A percentile compares a stretch with the other conserved stretches of the same genome.
These are phyloP conservation scores for Yamadazyma mexicana DNA, from an alignment of 1,139 yeast genomes.

Conservation along the genomic window DNA sequence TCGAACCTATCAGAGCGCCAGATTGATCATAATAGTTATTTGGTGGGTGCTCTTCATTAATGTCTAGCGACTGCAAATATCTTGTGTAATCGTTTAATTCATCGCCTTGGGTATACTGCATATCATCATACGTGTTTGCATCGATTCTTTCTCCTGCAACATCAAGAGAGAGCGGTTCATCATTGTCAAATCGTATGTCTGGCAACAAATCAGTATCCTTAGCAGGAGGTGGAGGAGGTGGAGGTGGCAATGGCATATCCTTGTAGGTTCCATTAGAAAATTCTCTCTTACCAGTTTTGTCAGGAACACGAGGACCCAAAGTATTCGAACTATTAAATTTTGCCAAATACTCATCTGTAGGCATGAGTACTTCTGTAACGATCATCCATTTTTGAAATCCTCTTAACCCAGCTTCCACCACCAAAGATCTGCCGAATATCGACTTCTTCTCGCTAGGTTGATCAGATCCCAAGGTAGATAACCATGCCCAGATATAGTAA, in stretches of 20 bases:
- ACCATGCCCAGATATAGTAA: slow-evolving; percentile 90
- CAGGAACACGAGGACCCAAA: slow-evolving; percentile 14
- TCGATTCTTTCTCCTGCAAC: slow-evolving; percentile 10
- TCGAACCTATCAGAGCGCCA: slow-evolving; percentile 3
- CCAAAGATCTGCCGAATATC: slow-evolving; percentile 77
- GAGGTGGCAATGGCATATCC: slow-evolving; percentile 35
- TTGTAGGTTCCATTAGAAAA: slow-evolving; percentile 22
- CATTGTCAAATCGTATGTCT: slow-evolving; percentile 17
- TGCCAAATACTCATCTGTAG: slow-evolving; percentile 39
- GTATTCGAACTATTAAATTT: slow-evolving; percentile 18
- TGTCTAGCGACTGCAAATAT: slow-evolving; percentile 14
- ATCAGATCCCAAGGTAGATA: slow-evolving; percentile 74
- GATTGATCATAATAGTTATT: slow-evolving; percentile 1
- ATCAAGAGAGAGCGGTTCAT: slow-evolving; percentile 11
- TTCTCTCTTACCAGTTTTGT: slow-evolving; percentile 14
- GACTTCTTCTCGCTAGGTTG: slow-evolving; percentile 65
- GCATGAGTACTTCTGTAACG: slow-evolving; percentile 65
- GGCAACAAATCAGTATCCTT: slow-evolving; percentile 20
- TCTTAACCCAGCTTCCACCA: slow-evolving; percentile 68
- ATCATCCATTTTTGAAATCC: slow-evolving; percentile 86
- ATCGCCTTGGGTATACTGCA: slow-evolving; percentile 1
- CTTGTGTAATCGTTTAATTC: slow-evolving; percentile 14
- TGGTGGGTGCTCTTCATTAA: slow-evolving; percentile 14
- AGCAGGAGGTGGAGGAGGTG: slow-evolving; percentile 33
- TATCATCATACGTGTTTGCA: slow-evolving; percentile 5